Base-by-base conservation (phyloP, 345 rosid genomes). In the Corchorus capsularis region DNA sequence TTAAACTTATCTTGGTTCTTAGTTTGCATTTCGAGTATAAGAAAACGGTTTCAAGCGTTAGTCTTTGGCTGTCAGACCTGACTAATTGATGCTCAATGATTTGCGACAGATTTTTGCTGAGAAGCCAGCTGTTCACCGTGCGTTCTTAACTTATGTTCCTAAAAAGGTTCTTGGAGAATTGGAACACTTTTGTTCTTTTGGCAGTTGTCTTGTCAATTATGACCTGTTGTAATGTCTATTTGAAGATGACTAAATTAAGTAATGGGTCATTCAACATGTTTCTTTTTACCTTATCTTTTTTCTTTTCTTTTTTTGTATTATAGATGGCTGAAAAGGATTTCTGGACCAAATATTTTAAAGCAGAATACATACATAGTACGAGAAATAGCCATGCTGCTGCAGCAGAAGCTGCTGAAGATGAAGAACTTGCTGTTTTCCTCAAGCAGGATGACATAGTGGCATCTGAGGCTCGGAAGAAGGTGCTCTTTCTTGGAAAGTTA, bases 361-460 rank as follows among this genome's bases (percentile, higher is more conserved):
- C 99, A 39, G 98, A 92, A 77, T 91, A 87, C 86, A 94, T 96
- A 81, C 94, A 90, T 71, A 87, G 87, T 82, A 87, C 93, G 27
- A 88, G 83, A 85, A 92, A 89, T 81, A 84, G 87, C 79, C 78
- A 82, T 76, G 92, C 96, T 77, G 94, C 90, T 20, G 93, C 89
- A 76, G 99, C 99, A 27, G 99, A 93, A 80, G 98, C 98, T 75
- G 99, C 98, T 68, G 99, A 96, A 86, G 99, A 96, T 73, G 97
- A 93, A 85, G 97, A 91, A 74, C 97, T 96, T 79, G 97, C 96
- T 52, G 84, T 93, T 77, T 93, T 96, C 72, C 86, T 96, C 69
- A 96, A 85, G 87, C 93, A 88, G 78, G 98, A 96, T 85, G 93
- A 89, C 73, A 89, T 93, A 72, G 87, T 96, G 89, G 94, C 94